Evolutionary conservation across 2,329 filamentous ascomycete species (phyloP), one percentile per base, ranked within the genome.

Genomic region (Cytospora chrysosperma): DNA sequence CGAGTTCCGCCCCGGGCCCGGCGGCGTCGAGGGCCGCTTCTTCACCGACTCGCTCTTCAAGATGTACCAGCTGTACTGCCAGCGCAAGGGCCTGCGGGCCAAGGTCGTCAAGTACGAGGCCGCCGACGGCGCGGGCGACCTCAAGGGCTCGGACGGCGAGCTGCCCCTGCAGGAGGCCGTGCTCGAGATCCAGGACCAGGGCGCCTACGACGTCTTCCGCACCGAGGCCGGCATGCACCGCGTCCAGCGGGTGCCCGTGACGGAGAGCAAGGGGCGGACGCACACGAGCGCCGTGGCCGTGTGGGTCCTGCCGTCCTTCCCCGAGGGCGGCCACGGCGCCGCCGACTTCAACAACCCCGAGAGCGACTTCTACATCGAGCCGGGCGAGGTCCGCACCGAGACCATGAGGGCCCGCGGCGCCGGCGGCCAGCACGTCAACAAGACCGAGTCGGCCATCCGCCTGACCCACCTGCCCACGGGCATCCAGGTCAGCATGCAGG

Each of bases 381-480:
- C 91, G 7, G 83, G 87, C 65, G 94, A 99, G 64, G 92, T 99
- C 27, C 84, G 84, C 58, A 81, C 86, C 24, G 95, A 99, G 73
- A 92, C 93, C 65, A 97, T 98, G 93, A 85, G 93, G 19, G 93
- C 95, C 0, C 82, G 92, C 53, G 95, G 95, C 65, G 94, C 95
- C 0, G 95, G 95, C 34, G 95, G 95, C 0, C 95, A 99, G 79
- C 95, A 99, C 77, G 95, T 99, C 73, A 99, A 99, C 79, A 97
- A 94, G 75, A 99, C 95, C 0, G 95, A 99, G 78, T 97, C 92
- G 32, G 95, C 95, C 4, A 91, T 99, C 66, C 89, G 95, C 12
- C 82, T 99, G 71, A 98, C 93, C 2, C 95, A 99, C 78, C 77
- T 90, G 8, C 95, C 95, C 2, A 96, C 93, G 0, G 91, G 90